Evolutionary conservation across 768 basidiomycete genomes (phyloP).

Genomic region (Pulveroboletus sp.): DNA sequence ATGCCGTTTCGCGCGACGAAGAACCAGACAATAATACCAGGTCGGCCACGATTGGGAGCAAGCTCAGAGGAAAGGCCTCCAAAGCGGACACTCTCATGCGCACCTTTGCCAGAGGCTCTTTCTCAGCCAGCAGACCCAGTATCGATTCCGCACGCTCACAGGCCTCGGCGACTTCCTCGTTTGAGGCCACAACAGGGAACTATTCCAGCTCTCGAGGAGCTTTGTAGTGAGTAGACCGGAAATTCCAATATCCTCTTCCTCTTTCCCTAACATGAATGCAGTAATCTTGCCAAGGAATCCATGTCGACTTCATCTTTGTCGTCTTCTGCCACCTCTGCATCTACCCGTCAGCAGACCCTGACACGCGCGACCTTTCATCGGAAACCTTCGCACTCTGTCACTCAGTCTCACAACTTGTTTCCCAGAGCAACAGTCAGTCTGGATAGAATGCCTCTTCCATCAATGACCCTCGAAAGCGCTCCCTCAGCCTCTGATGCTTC

Average conservation of each 20-base stretch:
- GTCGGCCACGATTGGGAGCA: conserved; percentile 30
- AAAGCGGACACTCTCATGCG: conserved; percentile 41
- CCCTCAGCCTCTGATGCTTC: conserved; percentile 13
- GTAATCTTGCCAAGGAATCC: conserved; percentile 60
- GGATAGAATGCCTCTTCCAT: conserved; percentile 7
- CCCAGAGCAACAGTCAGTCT: conserved; percentile 6
- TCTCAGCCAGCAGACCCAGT: conserved; percentile 53
- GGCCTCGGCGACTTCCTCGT: conserved; percentile 50
- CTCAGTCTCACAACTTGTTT: conserved; percentile 6
- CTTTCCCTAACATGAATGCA: conserved; percentile 23
- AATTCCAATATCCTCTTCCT: background rate
- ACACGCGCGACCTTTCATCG: conserved; percentile 26
- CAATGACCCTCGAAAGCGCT: conserved; percentile 1
- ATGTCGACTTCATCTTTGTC: conserved; percentile 55
- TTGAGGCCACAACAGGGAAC: conserved; percentile 55
- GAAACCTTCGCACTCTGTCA: conserved; percentile 5
- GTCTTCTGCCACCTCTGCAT: conserved; percentile 14
- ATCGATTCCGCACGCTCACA: conserved; percentile 59
- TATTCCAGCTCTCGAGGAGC: conserved; percentile 51
- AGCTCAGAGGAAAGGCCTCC: conserved; percentile 26
- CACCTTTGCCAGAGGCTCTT: conserved; percentile 44
- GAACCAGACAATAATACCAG: conserved; percentile 41
- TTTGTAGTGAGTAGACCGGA: conserved; percentile 49
- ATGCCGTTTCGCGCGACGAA: conserved; percentile 43
- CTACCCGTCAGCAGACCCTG: conserved; percentile 40